These are phyloP conservation scores for Colletotrichum cordylinicola DNA, from an alignment of 2,329 filamentous ascomycete genomes.

Conservation along the genomic window DNA sequence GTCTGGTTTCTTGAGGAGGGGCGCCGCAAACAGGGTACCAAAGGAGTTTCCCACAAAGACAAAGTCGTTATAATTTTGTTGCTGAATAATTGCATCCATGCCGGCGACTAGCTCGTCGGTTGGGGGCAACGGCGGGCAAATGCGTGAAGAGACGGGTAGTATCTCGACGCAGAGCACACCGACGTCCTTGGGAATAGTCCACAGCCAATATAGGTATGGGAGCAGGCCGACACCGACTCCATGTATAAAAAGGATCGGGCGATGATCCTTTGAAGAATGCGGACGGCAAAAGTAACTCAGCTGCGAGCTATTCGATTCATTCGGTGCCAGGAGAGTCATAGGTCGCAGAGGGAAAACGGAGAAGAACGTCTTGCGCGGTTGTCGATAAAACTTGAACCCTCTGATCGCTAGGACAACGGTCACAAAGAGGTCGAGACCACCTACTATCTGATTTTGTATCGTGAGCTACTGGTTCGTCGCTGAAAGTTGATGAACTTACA, in stretches of 20 bases:
- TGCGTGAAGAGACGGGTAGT: conserved; percentile 68
- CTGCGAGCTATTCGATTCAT: conserved; percentile 51
- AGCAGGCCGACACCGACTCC: conserved; percentile 74
- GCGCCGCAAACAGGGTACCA: conserved; percentile 65
- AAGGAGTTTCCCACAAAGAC: conserved; percentile 70
- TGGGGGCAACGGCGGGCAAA: conserved; percentile 49
- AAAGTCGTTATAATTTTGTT: conserved; percentile 63
- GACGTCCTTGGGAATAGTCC: conserved; percentile 48
- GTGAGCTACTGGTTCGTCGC: background rate
- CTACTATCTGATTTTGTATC: conserved; percentile 9
- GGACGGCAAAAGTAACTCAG: conserved; percentile 72
- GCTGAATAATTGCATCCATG: conserved; percentile 54
- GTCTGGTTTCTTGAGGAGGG: conserved; percentile 42
- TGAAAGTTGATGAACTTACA: conserved; percentile 40
- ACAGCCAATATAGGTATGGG: conserved; percentile 66
- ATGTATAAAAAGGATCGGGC: conserved; percentile 72
- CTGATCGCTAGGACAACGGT: conserved; percentile 49
- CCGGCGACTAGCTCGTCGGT: conserved; percentile 21
- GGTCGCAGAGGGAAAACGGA: conserved; percentile 65
- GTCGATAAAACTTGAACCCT: conserved; percentile 57
- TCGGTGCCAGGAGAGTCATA: conserved; percentile 49
- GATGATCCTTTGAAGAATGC: conserved; percentile 61
- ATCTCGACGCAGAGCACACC: conserved; percentile 71
- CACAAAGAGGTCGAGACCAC: conserved; percentile 54
- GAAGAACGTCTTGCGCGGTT: conserved; percentile 38